Base-by-base conservation (phyloP, 1,284 basidiomycete genomes). In the Anthracocystis panici-leucophaei region DNA sequence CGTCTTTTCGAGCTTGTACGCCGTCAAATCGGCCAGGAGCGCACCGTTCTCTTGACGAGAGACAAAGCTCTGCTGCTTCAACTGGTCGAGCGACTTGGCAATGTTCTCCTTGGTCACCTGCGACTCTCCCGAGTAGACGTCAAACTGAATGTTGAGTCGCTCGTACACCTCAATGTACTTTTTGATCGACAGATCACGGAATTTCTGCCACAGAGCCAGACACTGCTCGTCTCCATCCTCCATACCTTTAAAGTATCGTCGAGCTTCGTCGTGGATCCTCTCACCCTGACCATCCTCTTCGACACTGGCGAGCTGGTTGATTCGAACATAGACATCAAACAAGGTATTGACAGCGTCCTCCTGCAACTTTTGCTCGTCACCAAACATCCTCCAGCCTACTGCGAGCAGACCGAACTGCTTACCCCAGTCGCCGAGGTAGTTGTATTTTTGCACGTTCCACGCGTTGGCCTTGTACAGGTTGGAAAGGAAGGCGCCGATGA, bases 231-330 rank as follows among this genome's bases (percentile, higher is more conserved):
- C 94, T 33, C 82, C 83, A 70, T 95, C 93, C 86, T 99, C 96
- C 95, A 99, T 98, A 21, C 91, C 91, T 86, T 92, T 95, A 89
- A 99, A 99, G 89, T 93, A 95, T 65, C 89, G 88, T 5, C 95
- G 92, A 1, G 96, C 96, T 69, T 91, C 90, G 12, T 89, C 89
- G 86, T 96, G 94, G 77, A 96, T 91, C 55, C 79, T 81, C 46
- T 85, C 81, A 75, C 93, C 91, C 68, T 82, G 76, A 38, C 75
- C 76, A 40, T 84, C 90, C 76, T 93, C 91, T 65, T 85, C 83
- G 2, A 50, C 68, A 51, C 75, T 74, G 5, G 92, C 93, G 65
- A 95, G 94, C 78, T 90, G 90, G 89, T 93, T 97, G 84, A 98
- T 91, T 86, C 92, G 90, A 85, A 99, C 95, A 85, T 99, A 99